Evolutionary conservation across 306 rosid species (phyloP).

Genomic region (Lotus japonicus): DNA sequence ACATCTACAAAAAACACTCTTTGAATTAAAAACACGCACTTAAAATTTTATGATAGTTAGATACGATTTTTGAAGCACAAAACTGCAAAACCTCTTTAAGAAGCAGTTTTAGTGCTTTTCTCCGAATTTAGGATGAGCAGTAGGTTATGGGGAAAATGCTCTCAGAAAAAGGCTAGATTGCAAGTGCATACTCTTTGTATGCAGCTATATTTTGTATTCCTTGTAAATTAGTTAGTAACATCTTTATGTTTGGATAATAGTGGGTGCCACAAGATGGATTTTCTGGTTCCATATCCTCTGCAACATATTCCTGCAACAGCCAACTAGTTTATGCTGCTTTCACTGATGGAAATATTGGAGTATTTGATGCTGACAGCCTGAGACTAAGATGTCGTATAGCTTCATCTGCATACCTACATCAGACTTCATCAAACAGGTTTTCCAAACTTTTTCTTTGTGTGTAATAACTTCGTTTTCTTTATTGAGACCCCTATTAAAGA

Average conservation of each 20-base stretch:
- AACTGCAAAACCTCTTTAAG: too few species aligned
- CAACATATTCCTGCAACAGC: constrained; percentile 56
- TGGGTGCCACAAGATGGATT: constrained; percentile 60
- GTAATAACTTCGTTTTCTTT: neutral
- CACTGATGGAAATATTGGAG: constrained; percentile 59
- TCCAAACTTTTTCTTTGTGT: too few species aligned
- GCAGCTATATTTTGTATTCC: neutral
- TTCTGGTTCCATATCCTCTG: constrained; percentile 44
- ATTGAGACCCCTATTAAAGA: neutral
- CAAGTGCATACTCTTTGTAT: neutral
- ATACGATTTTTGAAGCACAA: too few species aligned
- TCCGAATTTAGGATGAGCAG: neutral
- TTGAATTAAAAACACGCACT: too few species aligned
- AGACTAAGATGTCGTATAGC: constrained; percentile 55
- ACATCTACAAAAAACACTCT: neutral
- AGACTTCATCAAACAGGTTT: constrained; percentile 34
- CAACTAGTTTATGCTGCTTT: constrained; percentile 47
- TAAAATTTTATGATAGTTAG: neutral
- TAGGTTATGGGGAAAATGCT: neutral
- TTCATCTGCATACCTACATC: constrained; percentile 43
- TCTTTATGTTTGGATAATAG: constrained; percentile 23
- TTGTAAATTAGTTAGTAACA: neutral
- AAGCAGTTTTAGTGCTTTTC: neutral
- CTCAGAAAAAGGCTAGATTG: neutral
- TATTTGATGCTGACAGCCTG: constrained; percentile 56